Conservation (phyloP, 1,139 yeast species). For the Blastobotrys aristatus region DNA sequence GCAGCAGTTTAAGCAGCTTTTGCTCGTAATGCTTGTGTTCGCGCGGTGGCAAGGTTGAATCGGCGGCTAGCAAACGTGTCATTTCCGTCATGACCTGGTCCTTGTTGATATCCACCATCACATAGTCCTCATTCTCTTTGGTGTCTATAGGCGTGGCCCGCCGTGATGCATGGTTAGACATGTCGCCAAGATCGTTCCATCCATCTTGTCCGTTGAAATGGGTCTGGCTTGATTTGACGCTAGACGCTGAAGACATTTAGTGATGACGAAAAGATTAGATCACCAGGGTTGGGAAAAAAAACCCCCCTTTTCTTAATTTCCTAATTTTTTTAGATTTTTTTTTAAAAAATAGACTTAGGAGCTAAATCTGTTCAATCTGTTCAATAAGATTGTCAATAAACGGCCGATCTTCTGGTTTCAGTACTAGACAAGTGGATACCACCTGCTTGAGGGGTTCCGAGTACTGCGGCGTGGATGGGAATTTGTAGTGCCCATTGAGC, state of each 20-base stretch:
- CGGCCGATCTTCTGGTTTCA: constrained; percentile 61
- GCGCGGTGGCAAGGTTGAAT: constrained; percentile 32
- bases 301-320: background rate
- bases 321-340: no score
- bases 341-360: background rate
- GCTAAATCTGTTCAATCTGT: constrained; percentile 23
- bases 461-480: constrained; percentile 56
- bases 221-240: constrained; percentile 9
- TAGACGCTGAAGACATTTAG: background rate
- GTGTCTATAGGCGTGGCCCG: background rate
- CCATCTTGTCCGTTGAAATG: constrained; percentile 11
- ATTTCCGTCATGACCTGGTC: constrained; percentile 20
- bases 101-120: constrained; percentile 19
- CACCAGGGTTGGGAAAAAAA: background rate
- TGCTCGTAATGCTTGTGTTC: constrained; percentile 39
- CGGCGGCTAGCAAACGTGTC: constrained; percentile 18
- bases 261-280: background rate
- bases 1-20: constrained; percentile 30
- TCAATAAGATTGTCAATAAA: constrained; percentile 51
- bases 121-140: constrained; percentile 3
- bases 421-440: constrained; percentile 54
- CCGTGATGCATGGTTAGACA: constrained; percentile 1
- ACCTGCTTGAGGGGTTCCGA: constrained; percentile 51
- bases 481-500: constrained; percentile 58
- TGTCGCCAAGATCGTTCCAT: constrained; percentile 13